Percentiles rank a stretch among this genome's conserved stretches.
Conservation (phyloP, 441 rosid species). For the Adansonia grandidieri region DNA sequence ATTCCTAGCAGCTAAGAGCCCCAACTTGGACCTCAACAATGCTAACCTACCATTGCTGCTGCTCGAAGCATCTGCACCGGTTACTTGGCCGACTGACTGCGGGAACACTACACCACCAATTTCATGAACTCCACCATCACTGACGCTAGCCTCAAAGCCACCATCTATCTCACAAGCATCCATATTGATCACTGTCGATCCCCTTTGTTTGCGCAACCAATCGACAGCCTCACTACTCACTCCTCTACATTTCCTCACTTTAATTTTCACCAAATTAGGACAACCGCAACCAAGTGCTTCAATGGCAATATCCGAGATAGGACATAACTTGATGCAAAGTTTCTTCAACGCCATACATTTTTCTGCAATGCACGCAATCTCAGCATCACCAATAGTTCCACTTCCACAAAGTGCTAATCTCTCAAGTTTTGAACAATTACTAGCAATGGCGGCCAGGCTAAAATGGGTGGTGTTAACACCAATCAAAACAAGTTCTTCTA, state of each 20-base stretch:
- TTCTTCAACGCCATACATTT: constrained; percentile 58
- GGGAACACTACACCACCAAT: constrained; percentile 39
- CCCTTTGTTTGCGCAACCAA: constrained; percentile 51
- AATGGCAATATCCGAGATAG: constrained; percentile 57
- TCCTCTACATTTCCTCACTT: constrained; percentile 62
- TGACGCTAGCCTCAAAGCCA: constrained; percentile 32
- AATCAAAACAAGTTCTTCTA: constrained; percentile 66
- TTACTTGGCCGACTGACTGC: constrained; percentile 36
- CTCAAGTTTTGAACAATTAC: constrained; percentile 55
- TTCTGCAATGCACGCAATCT: constrained; percentile 54
- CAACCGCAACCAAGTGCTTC: constrained; percentile 58
- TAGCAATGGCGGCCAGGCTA: constrained; percentile 47
- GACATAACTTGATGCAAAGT: constrained; percentile 64
- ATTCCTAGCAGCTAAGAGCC: constrained; percentile 39
- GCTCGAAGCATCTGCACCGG: constrained; percentile 37
- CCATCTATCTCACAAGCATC: constrained; percentile 47
- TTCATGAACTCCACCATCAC: constrained; percentile 42
- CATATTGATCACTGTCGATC: constrained; percentile 49
- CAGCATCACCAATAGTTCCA: constrained; percentile 49
- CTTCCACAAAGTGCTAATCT: constrained; percentile 66
- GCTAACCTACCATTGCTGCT: constrained; percentile 57
- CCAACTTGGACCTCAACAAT: constrained; percentile 56
- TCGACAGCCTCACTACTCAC: constrained; percentile 54
- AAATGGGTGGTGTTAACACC: constrained; percentile 57
- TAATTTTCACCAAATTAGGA: constrained; percentile 58